These are phyloP conservation scores for Macrophomina tecta DNA, from an alignment of 2,329 filamentous ascomycete species.

Conservation along the genomic window DNA sequence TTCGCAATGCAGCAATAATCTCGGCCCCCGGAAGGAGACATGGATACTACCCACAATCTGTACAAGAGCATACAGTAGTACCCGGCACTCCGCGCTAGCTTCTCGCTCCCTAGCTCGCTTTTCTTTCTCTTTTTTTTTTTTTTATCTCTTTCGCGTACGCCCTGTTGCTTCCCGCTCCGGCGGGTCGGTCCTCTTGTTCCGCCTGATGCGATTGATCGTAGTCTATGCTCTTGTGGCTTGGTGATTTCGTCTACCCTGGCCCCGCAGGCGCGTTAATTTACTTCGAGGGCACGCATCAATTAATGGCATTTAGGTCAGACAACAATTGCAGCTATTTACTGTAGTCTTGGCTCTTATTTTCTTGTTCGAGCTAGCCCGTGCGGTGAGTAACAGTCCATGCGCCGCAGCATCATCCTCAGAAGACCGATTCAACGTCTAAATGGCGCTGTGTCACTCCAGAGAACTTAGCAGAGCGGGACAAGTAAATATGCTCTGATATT, in stretches of 20 bases:
- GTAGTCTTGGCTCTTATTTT: not conserved
- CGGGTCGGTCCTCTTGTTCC: conserved; percentile 13
- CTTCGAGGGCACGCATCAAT: not conserved
- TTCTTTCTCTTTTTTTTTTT: too few relatives aligned
- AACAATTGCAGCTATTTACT: not conserved
- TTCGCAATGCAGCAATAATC: conserved; percentile 4
- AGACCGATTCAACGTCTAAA: too few relatives aligned
- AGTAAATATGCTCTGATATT: too few relatives aligned
- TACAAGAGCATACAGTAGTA: not conserved
- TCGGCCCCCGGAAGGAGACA: not conserved
- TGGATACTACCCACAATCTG: not conserved
- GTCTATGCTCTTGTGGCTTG: not conserved
- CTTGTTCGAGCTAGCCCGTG: too few relatives aligned
- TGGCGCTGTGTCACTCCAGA: too few relatives aligned
- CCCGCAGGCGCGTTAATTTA: not conserved
- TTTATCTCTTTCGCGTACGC: not conserved
- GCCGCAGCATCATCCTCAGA: too few relatives aligned
- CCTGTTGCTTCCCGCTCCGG: not conserved
- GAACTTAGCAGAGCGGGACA: too few relatives aligned
- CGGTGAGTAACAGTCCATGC: too few relatives aligned
- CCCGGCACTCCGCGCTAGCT: not conserved
- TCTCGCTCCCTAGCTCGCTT: not conserved
- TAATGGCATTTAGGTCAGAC: not conserved
- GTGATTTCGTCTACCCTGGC: not conserved
- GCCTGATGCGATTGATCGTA: conserved; percentile 15